Evolutionary conservation across 1,284 basidiomycete genomes (phyloP), one percentile per base, ranked within the genome.

Genomic region (Ganoderma meredithae): DNA sequence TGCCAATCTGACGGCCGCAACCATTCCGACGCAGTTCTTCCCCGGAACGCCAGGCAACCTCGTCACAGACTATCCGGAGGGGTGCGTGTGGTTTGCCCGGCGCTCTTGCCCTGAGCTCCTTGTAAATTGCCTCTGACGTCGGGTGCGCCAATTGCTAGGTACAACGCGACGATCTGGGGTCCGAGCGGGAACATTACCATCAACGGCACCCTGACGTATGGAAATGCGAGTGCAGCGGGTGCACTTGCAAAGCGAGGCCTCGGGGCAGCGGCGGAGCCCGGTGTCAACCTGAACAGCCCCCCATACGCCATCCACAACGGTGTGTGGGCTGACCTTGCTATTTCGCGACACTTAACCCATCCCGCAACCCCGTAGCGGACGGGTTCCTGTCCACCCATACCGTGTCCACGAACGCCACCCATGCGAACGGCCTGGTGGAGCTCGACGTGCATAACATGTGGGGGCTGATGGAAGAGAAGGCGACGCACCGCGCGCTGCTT

Each of bases 281-380:
- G 78, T 5, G 79, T 86, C 8, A 80, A 90, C 72, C 76, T 91
- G 25, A 90, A 85, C 74, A 73, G 73, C 1, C 90, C 90, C 9
- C 88, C 90, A 7, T 93, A 93, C 70, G 82, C 88, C 1, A 91
- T 94, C 68, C 90, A 92, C 79, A 92, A 92, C 68, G 90, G 90
- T 86, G 64, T 72, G 77, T 60, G 36, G 2, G 17, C 36, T 44
- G 62, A 9, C 39, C 36, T 33, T 41, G 33, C 1, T 15, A 27
- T 33, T 33, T 12, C 17, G 33, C 33, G 33, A 19, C 15, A 36
- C 19, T 27, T 47, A 8, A 79, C 53, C 78, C 60, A 49, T 19
- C 33, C 61, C 43, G 91, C 89, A 87, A 75, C n/a, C n/a, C n/a
- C 84, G 43, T 60, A 87, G 86, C 82, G 8, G 79, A 81, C 61